Conservation (phyloP, 1,284 basidiomycete species). For the Malassezia nana region DNA sequence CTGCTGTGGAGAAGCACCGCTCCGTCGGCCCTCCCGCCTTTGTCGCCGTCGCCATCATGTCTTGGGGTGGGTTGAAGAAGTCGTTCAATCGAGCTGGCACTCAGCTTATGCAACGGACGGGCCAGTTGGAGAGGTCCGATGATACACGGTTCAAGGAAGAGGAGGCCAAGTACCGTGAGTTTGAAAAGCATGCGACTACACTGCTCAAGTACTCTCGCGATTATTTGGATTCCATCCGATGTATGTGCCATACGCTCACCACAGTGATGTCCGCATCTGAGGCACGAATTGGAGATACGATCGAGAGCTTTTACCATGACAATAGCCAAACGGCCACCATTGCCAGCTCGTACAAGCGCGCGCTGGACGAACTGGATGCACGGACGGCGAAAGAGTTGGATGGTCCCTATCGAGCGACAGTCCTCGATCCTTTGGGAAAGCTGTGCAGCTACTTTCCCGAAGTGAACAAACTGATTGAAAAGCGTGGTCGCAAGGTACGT, state of each 20-base stretch:
- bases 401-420: slow-evolving; percentile 80
- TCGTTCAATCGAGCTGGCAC: slow-evolving; percentile 84
- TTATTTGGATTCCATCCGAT: slow-evolving; percentile 82
- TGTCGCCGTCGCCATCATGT: slow-evolving; percentile 26
- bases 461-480: slow-evolving; percentile 84
- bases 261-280: slow-evolving; percentile 72
- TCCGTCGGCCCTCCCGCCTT: background rate
- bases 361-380: slow-evolving; percentile 84
- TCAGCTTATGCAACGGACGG: slow-evolving; percentile 64
- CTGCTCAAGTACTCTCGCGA: slow-evolving; percentile 91
- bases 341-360: slow-evolving; percentile 86
- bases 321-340: slow-evolving; percentile 72
- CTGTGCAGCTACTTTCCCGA: slow-evolving; percentile 90
- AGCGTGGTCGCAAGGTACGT: slow-evolving; percentile 86
- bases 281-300: slow-evolving; percentile 83
- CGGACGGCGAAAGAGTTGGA: slow-evolving; percentile 79
- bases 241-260: slow-evolving; percentile 32
- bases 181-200: slow-evolving; percentile 54
- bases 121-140: slow-evolving; percentile 88
- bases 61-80: slow-evolving; percentile 68
- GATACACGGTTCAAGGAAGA: slow-evolving; percentile 89
- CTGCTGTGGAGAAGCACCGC: background rate
- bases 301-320: slow-evolving; percentile 78
- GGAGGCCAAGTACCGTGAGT: slow-evolving; percentile 79
- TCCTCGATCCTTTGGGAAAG: slow-evolving; percentile 84